Conservation (phyloP, 257 asterid genomes). For the Solanum bulbocastanum region DNA sequence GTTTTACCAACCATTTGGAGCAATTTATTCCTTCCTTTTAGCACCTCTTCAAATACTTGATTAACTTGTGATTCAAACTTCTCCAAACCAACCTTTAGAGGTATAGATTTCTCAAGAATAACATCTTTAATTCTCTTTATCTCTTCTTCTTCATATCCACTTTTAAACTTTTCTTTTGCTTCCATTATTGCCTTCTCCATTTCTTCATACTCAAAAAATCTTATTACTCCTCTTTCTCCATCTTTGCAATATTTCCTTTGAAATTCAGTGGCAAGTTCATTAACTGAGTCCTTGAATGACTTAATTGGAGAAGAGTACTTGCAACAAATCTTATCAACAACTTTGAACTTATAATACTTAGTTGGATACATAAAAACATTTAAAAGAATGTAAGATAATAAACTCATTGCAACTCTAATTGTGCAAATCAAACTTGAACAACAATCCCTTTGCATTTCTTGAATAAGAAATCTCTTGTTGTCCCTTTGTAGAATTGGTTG, state of each 20-base stretch:
- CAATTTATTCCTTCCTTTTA: conserved; percentile 6
- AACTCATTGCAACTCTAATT: conserved; percentile 6
- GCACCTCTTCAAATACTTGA: conserved; percentile 2
- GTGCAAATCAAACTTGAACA: not conserved
- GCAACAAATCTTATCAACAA: not conserved
- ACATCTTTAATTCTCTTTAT: not conserved
- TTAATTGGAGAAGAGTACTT: not conserved
- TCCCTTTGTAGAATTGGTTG: not conserved
- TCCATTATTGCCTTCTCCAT: conserved; percentile 1
- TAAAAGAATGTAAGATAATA: not conserved
- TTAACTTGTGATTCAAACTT: conserved; percentile 1
- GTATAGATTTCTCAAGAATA: not conserved
- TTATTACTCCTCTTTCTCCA: not conserved
- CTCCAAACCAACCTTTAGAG: conserved; percentile 3
- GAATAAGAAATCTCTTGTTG: not conserved
- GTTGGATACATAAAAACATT: not conserved
- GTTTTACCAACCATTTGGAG: not conserved
- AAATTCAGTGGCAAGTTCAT: conserved; percentile 5
- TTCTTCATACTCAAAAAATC: not conserved
- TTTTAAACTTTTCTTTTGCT: not conserved
- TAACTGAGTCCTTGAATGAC: not conserved
- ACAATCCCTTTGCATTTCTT: not conserved
- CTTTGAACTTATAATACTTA: not conserved
- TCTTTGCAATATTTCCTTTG: not conserved
- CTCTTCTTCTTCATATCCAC: not conserved